These are phyloP conservation scores for Hordeum vulgare DNA, from an alignment of 176 grass and related monocot genomes.

Conservation along the genomic window DNA sequence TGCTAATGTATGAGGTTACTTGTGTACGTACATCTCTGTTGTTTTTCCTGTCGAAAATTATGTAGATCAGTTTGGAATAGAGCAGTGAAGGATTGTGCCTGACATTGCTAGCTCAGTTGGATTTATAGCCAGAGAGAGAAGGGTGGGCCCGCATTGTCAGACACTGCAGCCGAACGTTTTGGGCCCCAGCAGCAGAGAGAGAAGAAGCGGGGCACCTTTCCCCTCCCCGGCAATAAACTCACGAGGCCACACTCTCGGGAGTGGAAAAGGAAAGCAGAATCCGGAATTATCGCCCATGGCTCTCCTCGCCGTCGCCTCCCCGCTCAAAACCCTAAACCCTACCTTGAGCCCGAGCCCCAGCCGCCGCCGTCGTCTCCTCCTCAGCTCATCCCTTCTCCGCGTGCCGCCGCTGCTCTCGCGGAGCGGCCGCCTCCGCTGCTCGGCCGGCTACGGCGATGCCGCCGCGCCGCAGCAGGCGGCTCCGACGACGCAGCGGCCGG, in stretches of 20 bases:
- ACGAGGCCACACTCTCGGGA: not conserved
- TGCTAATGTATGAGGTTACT: not conserved
- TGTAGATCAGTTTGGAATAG: not conserved
- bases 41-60: not conserved
- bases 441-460: slow-evolving; percentile 18
- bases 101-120: not conserved
- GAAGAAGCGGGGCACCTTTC: not conserved
- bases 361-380: not conserved
- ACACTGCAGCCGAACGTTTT: not conserved
- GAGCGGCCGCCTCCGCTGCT: slow-evolving; percentile 9
- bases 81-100: not conserved
- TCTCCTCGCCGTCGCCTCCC: slow-evolving; percentile 9
- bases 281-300: slow-evolving; percentile 28
- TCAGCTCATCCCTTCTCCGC: not conserved
- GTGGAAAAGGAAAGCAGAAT: not conserved
- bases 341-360: not conserved
- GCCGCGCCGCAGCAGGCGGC: not conserved
- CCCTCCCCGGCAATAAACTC: not conserved
- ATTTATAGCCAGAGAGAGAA: no score
- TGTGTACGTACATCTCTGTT: not conserved
- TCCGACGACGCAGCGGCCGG: slow-evolving; percentile 34
- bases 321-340: slow-evolving; percentile 49
- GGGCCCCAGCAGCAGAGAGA: not conserved
- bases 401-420: not conserved
- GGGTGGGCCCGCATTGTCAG: not conserved